phyloP scores from a whole-genome alignment of 1,139 yeast genomes.

The Pichia sp. region DNA sequence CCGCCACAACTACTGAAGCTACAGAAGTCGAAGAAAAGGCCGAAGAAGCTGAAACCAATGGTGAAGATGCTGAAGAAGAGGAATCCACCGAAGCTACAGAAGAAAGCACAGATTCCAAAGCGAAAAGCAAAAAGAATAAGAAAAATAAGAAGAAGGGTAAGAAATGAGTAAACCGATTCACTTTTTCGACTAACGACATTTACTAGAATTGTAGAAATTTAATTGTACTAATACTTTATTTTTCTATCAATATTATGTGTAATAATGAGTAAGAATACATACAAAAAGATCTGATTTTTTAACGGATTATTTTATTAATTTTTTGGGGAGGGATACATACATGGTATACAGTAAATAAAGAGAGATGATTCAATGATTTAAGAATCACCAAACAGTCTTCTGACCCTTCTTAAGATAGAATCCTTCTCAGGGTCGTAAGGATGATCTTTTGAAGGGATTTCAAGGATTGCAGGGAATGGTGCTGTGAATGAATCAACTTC shows the following conservation, averaged over 20 bases:
- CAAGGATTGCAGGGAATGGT: conserved; percentile 96
- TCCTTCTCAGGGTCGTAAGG: conserved; percentile 99
- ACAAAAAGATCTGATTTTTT: background rate
- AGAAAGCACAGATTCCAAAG: conserved; percentile 16
- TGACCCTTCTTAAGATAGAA: conserved; percentile 88
- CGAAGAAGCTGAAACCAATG: background rate
- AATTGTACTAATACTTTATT: background rate
- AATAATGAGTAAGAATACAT: no score
- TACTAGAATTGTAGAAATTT: background rate
- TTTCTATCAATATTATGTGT: background rate
- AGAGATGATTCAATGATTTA: background rate
- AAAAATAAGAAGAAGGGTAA: conserved; percentile 26
- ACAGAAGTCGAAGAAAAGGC: background rate
- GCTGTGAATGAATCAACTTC: conserved; percentile 80
- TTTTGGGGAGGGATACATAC: no score
- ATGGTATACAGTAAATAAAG: no score
- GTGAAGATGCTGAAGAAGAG: background rate
- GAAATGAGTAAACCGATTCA: background rate
- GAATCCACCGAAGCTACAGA: background rate
- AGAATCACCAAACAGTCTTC: conserved; percentile 85
- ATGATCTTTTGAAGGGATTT: conserved; percentile 97
- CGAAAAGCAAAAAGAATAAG: conserved; percentile 16
- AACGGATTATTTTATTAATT: no score
- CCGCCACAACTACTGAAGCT: background rate
- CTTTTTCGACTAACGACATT: no score